Evolutionary conservation across 1,284 basidiomycete species (phyloP).

Genomic region (Moesziomyces sp.): DNA sequence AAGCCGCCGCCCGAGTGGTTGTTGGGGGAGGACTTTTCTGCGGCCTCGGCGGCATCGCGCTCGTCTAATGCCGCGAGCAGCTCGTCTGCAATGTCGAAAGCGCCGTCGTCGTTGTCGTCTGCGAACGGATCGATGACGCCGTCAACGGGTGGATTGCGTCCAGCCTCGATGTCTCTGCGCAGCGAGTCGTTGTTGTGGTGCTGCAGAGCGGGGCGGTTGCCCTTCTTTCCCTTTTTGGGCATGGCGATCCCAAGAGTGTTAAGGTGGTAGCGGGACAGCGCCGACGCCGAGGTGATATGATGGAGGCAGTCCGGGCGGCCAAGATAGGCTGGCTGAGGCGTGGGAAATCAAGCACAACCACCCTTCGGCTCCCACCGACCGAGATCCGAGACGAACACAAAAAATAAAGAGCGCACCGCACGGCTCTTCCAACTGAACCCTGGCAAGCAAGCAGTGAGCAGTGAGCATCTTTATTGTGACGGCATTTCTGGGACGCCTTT

Average conservation of each 20-base stretch:
- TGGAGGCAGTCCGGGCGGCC: too few relatives aligned
- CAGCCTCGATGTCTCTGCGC: constrained; percentile 28
- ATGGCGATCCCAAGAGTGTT: constrained; percentile 6
- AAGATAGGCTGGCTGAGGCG: too few relatives aligned
- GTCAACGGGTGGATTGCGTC: constrained; percentile 1
- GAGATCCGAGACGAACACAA: too few relatives aligned
- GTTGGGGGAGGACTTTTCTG: neutral
- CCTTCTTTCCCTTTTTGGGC: constrained; percentile 47
- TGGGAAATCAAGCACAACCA: too few relatives aligned
- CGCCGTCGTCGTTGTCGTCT: constrained; percentile 48
- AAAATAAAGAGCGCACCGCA: too few relatives aligned
- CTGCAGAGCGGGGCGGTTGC: constrained; percentile 12
- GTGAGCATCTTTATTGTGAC: neutral
- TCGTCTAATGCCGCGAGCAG: constrained; percentile 56
- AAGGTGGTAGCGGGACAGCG: too few relatives aligned
- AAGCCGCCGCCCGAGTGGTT: constrained; percentile 13
- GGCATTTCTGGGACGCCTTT: constrained; percentile 1
- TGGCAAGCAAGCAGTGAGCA: too few relatives aligned
- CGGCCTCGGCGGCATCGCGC: constrained; percentile 40
- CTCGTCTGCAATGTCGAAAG: constrained; percentile 55
- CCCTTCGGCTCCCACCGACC: constrained; percentile 11
- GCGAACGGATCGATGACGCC: constrained; percentile 32
- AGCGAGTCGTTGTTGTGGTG: constrained; percentile 20
- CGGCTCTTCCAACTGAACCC: too few relatives aligned
- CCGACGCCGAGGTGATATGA: too few relatives aligned